phyloP scores from a whole-genome alignment of 2,329 filamentous ascomycete species.

The Lachnellula hyalina region DNA sequence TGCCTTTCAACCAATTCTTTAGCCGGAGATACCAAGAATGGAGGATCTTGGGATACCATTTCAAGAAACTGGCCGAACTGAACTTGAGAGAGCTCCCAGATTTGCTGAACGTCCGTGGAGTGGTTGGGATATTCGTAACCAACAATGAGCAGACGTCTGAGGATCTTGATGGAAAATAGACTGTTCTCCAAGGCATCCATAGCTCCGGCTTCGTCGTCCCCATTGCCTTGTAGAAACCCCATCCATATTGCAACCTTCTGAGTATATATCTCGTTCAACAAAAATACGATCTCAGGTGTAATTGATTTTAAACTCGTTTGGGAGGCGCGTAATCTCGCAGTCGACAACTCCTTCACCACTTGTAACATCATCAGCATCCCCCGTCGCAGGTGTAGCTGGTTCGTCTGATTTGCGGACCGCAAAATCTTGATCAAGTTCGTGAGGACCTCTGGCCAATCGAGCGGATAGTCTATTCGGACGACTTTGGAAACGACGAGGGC shows the following conservation, averaged over 20 bases:
- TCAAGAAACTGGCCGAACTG: conserved; percentile 74
- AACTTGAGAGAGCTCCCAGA: conserved; percentile 74
- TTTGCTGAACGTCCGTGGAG: conserved; percentile 67
- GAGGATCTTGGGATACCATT: conserved; percentile 53
- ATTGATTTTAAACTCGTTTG: conserved; percentile 72
- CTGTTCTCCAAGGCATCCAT: conserved; percentile 69
- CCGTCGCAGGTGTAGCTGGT: conserved; percentile 63
- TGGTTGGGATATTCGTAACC: conserved; percentile 82
- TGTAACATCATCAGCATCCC: conserved; percentile 74
- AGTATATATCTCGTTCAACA: conserved; percentile 74
- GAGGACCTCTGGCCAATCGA: conserved; percentile 70
- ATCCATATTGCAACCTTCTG: conserved; percentile 68
- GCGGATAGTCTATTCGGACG: conserved; percentile 80
- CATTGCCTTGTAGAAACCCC: conserved; percentile 50
- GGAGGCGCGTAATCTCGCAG: conserved; percentile 68
- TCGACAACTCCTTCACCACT: conserved; percentile 85
- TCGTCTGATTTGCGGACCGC: conserved; percentile 50
- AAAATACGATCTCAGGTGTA: conserved; percentile 76
- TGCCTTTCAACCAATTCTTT: conserved; percentile 73
- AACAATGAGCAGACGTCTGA: conserved; percentile 71
- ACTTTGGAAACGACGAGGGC: conserved; percentile 84
- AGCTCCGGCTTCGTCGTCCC: conserved; percentile 53
- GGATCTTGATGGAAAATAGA: conserved; percentile 69
- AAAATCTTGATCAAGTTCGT: conserved; percentile 59
- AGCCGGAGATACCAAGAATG: conserved; percentile 45